phyloP scores from a whole-genome alignment of 768 basidiomycete genomes.

The Candolleomyces eurysporus region DNA sequence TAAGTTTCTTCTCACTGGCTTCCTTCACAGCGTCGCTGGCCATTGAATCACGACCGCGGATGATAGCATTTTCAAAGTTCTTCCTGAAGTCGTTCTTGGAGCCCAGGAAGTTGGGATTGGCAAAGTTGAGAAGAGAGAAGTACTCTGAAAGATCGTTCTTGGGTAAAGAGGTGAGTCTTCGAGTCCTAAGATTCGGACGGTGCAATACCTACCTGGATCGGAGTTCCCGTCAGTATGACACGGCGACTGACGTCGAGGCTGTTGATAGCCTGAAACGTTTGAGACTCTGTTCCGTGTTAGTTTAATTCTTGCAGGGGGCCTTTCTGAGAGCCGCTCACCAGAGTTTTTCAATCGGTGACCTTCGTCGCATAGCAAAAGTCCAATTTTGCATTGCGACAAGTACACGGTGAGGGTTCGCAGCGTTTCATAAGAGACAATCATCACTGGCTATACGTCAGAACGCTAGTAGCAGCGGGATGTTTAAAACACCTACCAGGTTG shows the following conservation, averaged over 20 bases:
- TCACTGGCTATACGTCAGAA: constrained; percentile 49
- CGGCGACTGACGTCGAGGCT: constrained; percentile 82
- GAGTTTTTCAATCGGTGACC: constrained; percentile 97
- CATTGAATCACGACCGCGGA: constrained; percentile 86
- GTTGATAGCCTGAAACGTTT: constrained; percentile 84
- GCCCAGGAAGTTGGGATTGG: constrained; percentile 88
- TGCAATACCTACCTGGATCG: constrained; percentile 66
- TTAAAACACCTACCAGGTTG: constrained; percentile 66
- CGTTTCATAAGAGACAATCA: constrained; percentile 99
- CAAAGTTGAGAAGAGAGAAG: constrained; percentile 90
- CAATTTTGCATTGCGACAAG: constrained; percentile 78
- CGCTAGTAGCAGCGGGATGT: background rate
- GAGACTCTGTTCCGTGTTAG: constrained; percentile 55
- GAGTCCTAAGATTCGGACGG: background rate
- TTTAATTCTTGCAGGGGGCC: background rate
- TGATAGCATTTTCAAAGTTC: constrained; percentile 91
- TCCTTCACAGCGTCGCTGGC: constrained; percentile 77
- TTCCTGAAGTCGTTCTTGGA: constrained; percentile 89
- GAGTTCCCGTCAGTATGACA: constrained; percentile 92
- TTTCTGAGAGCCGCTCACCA: constrained; percentile 38
- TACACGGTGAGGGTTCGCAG: constrained; percentile 77
- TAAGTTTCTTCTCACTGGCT: constrained; percentile 85
- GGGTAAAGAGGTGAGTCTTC: background rate
- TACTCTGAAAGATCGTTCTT: constrained; percentile 94
- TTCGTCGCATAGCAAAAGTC: constrained; percentile 94